Conservation (phyloP, 2,329 filamentous ascomycete genomes). For the Pseudogymnoascus pannorum region DNA sequence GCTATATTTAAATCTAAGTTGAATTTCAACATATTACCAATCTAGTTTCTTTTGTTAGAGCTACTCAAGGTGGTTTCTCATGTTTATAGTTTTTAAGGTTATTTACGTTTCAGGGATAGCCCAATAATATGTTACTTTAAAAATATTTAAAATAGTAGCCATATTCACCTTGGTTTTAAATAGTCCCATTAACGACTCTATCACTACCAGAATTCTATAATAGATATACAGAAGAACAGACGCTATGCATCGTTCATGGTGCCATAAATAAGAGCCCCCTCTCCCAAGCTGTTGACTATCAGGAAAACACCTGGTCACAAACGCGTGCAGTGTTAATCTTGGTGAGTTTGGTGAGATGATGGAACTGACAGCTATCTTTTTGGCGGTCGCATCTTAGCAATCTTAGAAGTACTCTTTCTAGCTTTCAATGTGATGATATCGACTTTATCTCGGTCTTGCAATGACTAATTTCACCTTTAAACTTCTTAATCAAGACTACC, state of each 20-base stretch:
- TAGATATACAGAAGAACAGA: neutral
- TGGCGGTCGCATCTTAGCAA: neutral
- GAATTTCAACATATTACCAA: neutral
- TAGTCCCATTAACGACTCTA: neutral
- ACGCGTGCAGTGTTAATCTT: neutral
- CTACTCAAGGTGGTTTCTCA: neutral
- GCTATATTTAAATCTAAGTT: neutral
- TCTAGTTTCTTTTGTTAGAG: neutral
- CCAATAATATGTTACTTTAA: neutral
- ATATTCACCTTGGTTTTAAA: neutral
- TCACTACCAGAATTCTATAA: neutral
- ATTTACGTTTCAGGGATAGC: neutral
- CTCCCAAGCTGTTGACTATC: too few species aligned
- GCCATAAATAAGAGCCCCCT: neutral
- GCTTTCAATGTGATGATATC: neutral
- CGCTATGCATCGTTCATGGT: neutral
- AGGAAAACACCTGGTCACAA: neutral
- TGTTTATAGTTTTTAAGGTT: neutral
- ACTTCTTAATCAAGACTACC: too few species aligned
- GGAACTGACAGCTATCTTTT: neutral
- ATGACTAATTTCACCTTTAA: too few species aligned
- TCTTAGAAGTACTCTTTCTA: neutral
- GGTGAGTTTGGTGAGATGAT: neutral
- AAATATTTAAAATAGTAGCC: neutral
- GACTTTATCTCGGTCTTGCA: neutral